Conservation (phyloP, 2,329 filamentous ascomycete species). For the Arachnomyces sp. region DNA sequence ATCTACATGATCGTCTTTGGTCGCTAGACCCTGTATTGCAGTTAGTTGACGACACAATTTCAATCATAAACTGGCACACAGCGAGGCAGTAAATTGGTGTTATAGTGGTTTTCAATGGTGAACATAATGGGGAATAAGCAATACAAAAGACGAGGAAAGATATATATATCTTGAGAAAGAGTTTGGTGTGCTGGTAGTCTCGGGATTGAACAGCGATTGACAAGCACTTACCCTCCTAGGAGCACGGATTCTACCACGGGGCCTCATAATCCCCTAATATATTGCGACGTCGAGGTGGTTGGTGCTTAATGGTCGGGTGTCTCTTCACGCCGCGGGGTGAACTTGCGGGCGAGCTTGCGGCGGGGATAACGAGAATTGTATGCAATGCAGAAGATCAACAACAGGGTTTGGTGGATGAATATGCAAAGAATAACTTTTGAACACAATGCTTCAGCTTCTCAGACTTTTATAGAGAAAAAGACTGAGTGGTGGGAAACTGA, state of each 20-base stretch:
- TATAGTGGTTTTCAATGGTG: neutral
- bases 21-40: slow-evolving; percentile 43
- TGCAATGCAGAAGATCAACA: too few relatives aligned
- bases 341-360: too few relatives aligned
- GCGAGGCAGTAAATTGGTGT: neutral
- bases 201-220: slow-evolving; percentile 5
- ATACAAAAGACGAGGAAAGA: neutral
- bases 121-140: neutral
- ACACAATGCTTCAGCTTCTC: too few relatives aligned
- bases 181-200: neutral
- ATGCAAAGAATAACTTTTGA: too few relatives aligned
- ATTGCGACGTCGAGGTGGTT: neutral
- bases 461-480: too few relatives aligned
- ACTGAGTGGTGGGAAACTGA: too few relatives aligned
- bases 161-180: too few relatives aligned
- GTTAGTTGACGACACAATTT: neutral
- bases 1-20: slow-evolving; percentile 55
- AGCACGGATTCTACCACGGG: slow-evolving; percentile 56
- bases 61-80: neutral
- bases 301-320: too few relatives aligned
- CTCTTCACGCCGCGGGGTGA: too few relatives aligned
- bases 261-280: slow-evolving; percentile 44
- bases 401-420: too few relatives aligned
- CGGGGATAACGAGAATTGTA: too few relatives aligned
- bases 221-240: slow-evolving; percentile 54